Percentiles rank a stretch among this genome's conserved stretches.
Conservation (phyloP, 345 rosid species). For the Citrus unshiu region DNA sequence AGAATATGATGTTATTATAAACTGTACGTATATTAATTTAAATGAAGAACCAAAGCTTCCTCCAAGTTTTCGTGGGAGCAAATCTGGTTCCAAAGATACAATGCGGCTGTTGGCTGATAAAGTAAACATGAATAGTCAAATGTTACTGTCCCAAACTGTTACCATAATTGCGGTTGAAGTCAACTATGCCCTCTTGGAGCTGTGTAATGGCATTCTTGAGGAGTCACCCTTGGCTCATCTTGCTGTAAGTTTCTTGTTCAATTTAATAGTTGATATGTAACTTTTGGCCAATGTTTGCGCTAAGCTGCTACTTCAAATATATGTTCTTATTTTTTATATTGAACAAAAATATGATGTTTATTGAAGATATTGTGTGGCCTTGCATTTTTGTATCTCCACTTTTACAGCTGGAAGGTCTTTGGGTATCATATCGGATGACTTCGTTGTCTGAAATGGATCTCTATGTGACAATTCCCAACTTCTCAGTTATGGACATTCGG, state of each 20-base stretch:
- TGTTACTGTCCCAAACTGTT: conserved; percentile 75
- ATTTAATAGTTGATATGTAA: background rate
- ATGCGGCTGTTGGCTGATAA: conserved; percentile 85
- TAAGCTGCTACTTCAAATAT: background rate
- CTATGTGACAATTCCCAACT: conserved; percentile 81
- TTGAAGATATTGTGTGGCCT: background rate
- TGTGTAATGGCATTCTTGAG: conserved; percentile 75
- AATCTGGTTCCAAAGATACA: conserved; percentile 68
- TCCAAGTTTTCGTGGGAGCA: conserved; percentile 82
- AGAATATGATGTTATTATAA: conserved; percentile 79
- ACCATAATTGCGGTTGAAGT: conserved; percentile 86
- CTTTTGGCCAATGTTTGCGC: background rate
- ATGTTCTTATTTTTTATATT: background rate
- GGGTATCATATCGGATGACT: conserved; percentile 92
- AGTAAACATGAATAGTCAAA: conserved; percentile 88
- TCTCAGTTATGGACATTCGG: conserved; percentile 86
- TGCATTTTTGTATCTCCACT: conserved; percentile 10
- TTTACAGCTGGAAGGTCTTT: conserved; percentile 88
- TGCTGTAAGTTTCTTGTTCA: conserved; percentile 51
- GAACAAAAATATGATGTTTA: background rate
- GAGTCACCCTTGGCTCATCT: conserved; percentile 87
- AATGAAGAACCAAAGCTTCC: conserved; percentile 86
- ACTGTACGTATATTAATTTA: conserved; percentile 66
- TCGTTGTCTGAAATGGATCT: conserved; percentile 91
- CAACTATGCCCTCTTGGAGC: conserved; percentile 81